These are phyloP conservation scores for Naganishia onofrii DNA, from an alignment of 768 basidiomycete genomes.

Conservation along the genomic window DNA sequence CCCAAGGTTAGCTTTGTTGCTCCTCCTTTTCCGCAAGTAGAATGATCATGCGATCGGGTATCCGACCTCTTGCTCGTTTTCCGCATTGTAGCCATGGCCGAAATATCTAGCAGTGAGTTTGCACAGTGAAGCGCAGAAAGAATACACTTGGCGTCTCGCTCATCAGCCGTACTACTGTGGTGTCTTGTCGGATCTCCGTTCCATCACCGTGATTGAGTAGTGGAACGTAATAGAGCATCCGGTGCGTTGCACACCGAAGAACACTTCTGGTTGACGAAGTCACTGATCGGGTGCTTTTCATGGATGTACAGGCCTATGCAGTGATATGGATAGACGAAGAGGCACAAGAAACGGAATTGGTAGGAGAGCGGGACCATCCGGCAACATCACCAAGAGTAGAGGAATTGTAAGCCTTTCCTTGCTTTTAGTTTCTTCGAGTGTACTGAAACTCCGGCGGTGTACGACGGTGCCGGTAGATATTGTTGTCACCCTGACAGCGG, in stretches of 20 bases:
- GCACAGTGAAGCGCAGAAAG: not conserved
- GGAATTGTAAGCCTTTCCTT: conserved; percentile 26
- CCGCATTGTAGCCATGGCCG: conserved; percentile 31
- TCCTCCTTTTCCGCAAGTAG: not conserved
- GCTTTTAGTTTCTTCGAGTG: not conserved
- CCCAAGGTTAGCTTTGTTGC: conserved; percentile 32
- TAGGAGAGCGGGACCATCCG: conserved; percentile 35
- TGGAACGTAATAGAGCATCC: conserved; percentile 36
- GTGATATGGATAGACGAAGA: conserved; percentile 37
- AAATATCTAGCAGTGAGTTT: conserved; percentile 33
- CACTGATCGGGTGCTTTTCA: not conserved
- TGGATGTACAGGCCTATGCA: conserved; percentile 29
- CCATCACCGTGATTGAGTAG: not conserved
- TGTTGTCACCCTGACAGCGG: conserved; percentile 33
- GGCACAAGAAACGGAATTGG: conserved; percentile 35
- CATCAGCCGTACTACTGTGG: not conserved
- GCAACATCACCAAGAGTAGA: conserved; percentile 34
- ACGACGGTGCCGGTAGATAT: conserved; percentile 3
- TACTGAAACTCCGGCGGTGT: not conserved
- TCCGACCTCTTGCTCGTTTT: conserved; percentile 1
- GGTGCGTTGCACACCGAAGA: not conserved
- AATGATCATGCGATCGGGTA: not conserved
- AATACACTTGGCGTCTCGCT: not conserved
- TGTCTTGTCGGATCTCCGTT: not conserved
- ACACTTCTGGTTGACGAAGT: no score